Base-by-base conservation (phyloP, 1,284 basidiomycete species). In the Puccinia horiana region DNA sequence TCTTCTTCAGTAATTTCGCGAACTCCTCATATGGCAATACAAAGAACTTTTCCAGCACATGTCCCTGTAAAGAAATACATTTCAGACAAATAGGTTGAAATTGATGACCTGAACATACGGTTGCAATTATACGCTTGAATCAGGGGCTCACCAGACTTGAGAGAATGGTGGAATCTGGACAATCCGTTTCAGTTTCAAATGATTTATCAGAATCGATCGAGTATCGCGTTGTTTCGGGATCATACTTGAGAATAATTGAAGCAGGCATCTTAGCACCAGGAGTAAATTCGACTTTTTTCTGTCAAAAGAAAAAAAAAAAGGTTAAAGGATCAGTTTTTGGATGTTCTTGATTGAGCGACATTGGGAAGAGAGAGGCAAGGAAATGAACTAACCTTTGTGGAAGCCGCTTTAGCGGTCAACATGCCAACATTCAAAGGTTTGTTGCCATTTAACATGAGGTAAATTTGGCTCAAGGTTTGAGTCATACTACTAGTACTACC, bases 401-500 rank as follows among this genome's bases (percentile, higher is more conserved):
- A 56, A 69, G 52, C 69, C 16, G 58, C 77, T 35, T 75, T 83
- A 1, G 84, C 72, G 12, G 85, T 85, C 65, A 88, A 86, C 73
- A 86, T 86, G 2, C 76, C 76, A 1, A 84, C 63, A 74, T 88
- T 86, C 9, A 87, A 84, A 44, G 83, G 81, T 72, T 85, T 86
- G 83, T 86, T 86, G 3, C 86, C 86, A 29, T 86, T 86, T 49
- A 88, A 83, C 83, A 86, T 44, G 86, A 95, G 95, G 87, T 98
- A 98, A 58, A 96, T 91, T 82, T 98, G 95, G 74, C 91, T 90
- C 54, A 98, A 89, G 83, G 96, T 90, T 47, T 92, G 91, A 0
- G 94, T 93, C 83, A 97, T 88, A 14, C 94, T 96, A n/a, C 94
- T 96, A 0, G 96, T 99, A 12, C 94, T 96, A 0, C 96, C 96